Evolutionary conservation across 371 early-diverging fungal species (phyloP).

Genomic region (Mucor lusitanicus): DNA sequence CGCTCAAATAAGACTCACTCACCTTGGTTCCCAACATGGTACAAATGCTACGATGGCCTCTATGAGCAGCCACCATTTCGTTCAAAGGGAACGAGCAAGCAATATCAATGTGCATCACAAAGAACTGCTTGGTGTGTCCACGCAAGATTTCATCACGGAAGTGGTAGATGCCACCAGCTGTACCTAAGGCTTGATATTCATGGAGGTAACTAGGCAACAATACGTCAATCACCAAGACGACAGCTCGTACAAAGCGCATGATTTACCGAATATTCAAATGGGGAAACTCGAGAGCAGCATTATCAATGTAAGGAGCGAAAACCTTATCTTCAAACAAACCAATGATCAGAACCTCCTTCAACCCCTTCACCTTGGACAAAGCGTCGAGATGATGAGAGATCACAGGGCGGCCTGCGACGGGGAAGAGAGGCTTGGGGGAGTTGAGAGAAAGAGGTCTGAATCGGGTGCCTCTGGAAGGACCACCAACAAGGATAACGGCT

Average conservation of each 20-base stretch:
- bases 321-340: slow-evolving; percentile 96
- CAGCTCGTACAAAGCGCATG: neutral
- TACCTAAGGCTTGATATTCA: slow-evolving; percentile 95
- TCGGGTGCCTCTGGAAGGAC: slow-evolving; percentile 95
- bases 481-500: slow-evolving; percentile 96
- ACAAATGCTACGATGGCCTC: slow-evolving; percentile 75
- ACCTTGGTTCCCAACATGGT: slow-evolving; percentile 88
- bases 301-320: slow-evolving; percentile 84
- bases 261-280: slow-evolving; percentile 78
- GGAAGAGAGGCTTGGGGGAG: slow-evolving; percentile 96
- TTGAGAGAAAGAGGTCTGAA: slow-evolving; percentile 97
- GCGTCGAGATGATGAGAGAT: slow-evolving; percentile 95
- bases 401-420: slow-evolving; percentile 94
- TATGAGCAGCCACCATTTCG: slow-evolving; percentile 84
- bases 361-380: slow-evolving; percentile 80
- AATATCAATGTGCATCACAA: slow-evolving; percentile 96
- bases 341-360: slow-evolving; percentile 91
- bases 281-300: slow-evolving; percentile 84
- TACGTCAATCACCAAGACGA: neutral
- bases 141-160: slow-evolving; percentile 95
- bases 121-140: slow-evolving; percentile 87
- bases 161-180: slow-evolving; percentile 97
- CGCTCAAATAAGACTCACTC: neutral
- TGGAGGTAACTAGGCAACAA: slow-evolving; percentile 78
- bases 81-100: slow-evolving; percentile 91